Conservation (phyloP, 306 rosid species). For the Rosa persica region DNA sequence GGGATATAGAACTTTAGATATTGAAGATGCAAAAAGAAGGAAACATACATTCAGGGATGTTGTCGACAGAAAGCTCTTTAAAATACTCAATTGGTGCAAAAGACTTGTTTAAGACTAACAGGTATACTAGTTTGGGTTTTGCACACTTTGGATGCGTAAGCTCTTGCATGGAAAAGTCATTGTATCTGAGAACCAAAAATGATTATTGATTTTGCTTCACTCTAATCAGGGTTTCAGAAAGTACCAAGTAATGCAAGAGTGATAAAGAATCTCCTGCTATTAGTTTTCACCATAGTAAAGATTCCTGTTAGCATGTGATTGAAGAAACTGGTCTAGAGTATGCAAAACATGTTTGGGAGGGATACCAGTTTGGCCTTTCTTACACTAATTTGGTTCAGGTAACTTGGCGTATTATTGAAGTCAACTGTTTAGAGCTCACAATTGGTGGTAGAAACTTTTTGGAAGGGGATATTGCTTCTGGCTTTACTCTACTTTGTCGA, state of each 20-base stretch:
- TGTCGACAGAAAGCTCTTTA: constrained; percentile 48
- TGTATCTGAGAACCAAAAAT: constrained; percentile 6
- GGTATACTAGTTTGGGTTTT: constrained; percentile 16
- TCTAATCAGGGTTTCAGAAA: constrained; percentile 10
- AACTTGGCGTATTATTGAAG: constrained; percentile 3
- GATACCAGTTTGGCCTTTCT: background rate
- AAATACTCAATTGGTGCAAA: constrained; percentile 79
- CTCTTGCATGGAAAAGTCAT: background rate
- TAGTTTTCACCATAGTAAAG: constrained; percentile 19
- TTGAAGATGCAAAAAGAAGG: constrained; percentile 71
- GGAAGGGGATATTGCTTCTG: background rate
- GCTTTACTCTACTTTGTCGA: background rate
- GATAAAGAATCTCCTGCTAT: constrained; percentile 14
- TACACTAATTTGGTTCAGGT: background rate
- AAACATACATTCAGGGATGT: constrained; percentile 46
- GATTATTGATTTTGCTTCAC: background rate
- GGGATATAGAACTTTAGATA: constrained; percentile 91
- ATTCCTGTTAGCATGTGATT: constrained; percentile 10
- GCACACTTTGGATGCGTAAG: constrained; percentile 11
- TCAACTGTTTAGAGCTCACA: background rate
- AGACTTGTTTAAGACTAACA: constrained; percentile 48
- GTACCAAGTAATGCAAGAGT: constrained; percentile 7
- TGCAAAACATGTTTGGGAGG: background rate
- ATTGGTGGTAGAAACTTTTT: constrained; percentile 2
- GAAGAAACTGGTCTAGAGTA: background rate